Evolutionary conservation across 306 rosid species (phyloP).

Genomic region (Cicer judaicum): DNA sequence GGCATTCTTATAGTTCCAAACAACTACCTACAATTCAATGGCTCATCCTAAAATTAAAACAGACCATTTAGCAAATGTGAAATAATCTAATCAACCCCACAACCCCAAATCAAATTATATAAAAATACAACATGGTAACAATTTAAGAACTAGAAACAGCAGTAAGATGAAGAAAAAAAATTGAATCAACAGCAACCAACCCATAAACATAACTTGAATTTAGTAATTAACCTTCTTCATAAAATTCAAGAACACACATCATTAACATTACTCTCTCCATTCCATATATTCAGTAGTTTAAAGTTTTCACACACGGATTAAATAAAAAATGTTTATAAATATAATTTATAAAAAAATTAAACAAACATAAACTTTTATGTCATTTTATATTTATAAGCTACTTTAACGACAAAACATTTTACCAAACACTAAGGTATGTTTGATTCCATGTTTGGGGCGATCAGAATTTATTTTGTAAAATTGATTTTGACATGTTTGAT

Average conservation of each 20-base stretch:
- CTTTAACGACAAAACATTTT: too few species aligned
- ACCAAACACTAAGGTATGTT: too few species aligned
- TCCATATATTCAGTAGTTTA: too few species aligned
- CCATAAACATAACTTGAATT: slow-evolving; percentile 1
- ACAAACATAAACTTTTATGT: too few species aligned
- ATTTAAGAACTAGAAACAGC: slow-evolving; percentile 12
- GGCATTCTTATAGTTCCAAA: not conserved
- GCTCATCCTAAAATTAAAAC: not conserved
- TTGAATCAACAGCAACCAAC: not conserved
- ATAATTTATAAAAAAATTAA: too few species aligned
- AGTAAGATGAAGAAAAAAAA: not conserved
- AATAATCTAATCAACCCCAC: not conserved
- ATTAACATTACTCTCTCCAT: not conserved
- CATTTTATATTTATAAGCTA: too few species aligned
- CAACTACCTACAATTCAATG: not conserved
- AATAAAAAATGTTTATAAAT: too few species aligned
- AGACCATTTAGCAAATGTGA: slow-evolving; percentile 10
- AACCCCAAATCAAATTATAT: not conserved
- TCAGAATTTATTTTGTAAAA: too few species aligned
- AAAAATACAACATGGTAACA: not conserved
- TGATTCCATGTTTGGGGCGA: too few species aligned
- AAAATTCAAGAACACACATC: slow-evolving; percentile 9
- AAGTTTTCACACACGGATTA: too few species aligned
- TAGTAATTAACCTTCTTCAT: not conserved
- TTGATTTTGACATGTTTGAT: too few species aligned